These are phyloP conservation scores for Cladosporium sp. DNA, from an alignment of 2,329 filamentous ascomycete species.

Conservation along the genomic window DNA sequence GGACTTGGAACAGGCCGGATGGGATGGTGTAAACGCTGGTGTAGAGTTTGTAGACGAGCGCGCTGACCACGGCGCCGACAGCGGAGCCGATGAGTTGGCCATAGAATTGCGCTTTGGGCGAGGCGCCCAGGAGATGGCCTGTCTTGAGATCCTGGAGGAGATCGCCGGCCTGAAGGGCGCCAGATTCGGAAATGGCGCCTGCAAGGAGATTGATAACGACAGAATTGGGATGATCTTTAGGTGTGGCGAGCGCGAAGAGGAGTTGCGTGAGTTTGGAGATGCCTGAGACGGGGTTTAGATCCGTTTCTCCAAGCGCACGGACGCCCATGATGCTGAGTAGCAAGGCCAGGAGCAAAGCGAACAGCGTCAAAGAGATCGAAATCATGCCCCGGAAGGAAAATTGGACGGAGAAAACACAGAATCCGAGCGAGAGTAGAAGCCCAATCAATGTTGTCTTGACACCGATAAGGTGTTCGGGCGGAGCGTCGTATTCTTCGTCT, in stretches of 20 bases:
- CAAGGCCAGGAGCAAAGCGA: conserved; percentile 75
- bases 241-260: conserved; percentile 86
- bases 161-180: conserved; percentile 90
- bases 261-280: conserved; percentile 96
- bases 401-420: conserved; percentile 78
- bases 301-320: conserved; percentile 68
- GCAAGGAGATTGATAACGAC: conserved; percentile 95
- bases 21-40: conserved; percentile 85
- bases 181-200: conserved; percentile 76
- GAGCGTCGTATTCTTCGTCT: conserved; percentile 65
- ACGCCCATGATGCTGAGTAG: conserved; percentile 59
- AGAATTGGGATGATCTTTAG: conserved; percentile 70
- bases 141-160: conserved; percentile 97
- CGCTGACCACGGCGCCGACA: conserved; percentile 77
- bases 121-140: conserved; percentile 83
- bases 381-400: conserved; percentile 78
- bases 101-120: conserved; percentile 92
- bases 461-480: conserved; percentile 73
- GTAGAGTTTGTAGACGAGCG: conserved; percentile 83
- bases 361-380: conserved; percentile 71
- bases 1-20: conserved; percentile 83
- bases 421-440: conserved; percentile 65
- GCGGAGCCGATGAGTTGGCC: conserved; percentile 89
- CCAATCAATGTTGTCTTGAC: conserved; percentile 65
- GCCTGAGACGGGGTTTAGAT: conserved; percentile 91